phyloP scores from a whole-genome alignment of 352 stramenopile genomes.

The Bremia lactucae region DNA sequence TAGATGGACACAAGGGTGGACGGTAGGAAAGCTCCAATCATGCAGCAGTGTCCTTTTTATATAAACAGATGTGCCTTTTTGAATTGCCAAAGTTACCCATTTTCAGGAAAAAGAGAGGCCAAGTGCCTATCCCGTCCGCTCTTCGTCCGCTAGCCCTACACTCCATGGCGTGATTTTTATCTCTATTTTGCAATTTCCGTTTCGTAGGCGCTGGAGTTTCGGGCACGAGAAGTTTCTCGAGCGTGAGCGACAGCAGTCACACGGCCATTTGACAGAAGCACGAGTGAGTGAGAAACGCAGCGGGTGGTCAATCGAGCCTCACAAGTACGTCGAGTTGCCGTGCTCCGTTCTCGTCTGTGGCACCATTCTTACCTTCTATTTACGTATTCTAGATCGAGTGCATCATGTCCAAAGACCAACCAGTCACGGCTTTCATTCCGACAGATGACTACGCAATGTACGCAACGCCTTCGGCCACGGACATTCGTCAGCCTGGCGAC shows the following conservation, averaged over 20 bases:
- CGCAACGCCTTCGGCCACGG: slow-evolving; percentile 41
- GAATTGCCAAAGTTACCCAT: too few species aligned
- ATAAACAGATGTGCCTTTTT: too few species aligned
- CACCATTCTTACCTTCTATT: slow-evolving; percentile 17
- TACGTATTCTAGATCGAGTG: too few species aligned
- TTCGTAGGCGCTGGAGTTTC: slow-evolving; percentile 12
- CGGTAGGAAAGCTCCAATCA: too few species aligned
- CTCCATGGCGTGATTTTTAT: not conserved
- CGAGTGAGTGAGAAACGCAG: slow-evolving; percentile 20
- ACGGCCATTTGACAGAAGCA: slow-evolving; percentile 25
- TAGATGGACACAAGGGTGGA: slow-evolving; percentile 6
- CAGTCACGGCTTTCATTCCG: slow-evolving; percentile 15
- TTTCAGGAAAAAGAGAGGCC: too few species aligned
- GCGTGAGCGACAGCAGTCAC: not conserved
- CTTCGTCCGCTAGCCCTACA: slow-evolving; percentile 21
- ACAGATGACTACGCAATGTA: slow-evolving; percentile 57
- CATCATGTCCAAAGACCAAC: slow-evolving; percentile 43
- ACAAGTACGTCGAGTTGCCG: too few species aligned
- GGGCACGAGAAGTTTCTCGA: slow-evolving; percentile 6
- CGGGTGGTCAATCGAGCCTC: slow-evolving; percentile 1
- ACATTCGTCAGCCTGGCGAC: slow-evolving; percentile 27
- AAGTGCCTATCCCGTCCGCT: slow-evolving; percentile 10
- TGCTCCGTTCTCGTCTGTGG: too few species aligned
- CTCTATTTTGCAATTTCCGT: slow-evolving; percentile 5
- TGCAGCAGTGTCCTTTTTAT: too few species aligned